phyloP scores from a whole-genome alignment of 2,329 filamentous ascomycete species.

The Verticillium nonalfalfae region DNA sequence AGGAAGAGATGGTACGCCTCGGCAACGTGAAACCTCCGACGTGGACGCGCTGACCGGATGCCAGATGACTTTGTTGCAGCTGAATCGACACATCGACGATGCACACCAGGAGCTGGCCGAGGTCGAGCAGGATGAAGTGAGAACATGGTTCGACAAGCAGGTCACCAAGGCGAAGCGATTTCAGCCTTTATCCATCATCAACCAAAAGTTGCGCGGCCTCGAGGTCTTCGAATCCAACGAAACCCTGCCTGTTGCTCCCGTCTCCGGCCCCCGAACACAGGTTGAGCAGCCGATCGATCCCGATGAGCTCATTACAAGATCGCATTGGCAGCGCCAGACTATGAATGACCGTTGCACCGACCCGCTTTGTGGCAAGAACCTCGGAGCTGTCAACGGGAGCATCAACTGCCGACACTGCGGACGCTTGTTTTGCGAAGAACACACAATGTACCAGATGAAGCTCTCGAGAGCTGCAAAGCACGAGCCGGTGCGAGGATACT shows the following conservation, averaged over 20 bases:
- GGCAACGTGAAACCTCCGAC: neutral
- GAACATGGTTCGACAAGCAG: slow-evolving; percentile 94
- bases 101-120: slow-evolving; percentile 84
- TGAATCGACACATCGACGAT: slow-evolving; percentile 81
- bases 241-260: slow-evolving; percentile 31
- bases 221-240: slow-evolving; percentile 95
- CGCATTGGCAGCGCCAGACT: slow-evolving; percentile 80
- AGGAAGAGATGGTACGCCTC: slow-evolving; percentile 81
- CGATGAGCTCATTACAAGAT: slow-evolving; percentile 80
- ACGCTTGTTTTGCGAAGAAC: slow-evolving; percentile 89
- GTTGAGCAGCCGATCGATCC: slow-evolving; percentile 56
- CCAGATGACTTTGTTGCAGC: slow-evolving; percentile 82
- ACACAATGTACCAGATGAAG: slow-evolving; percentile 99
- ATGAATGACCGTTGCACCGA: slow-evolving; percentile 79
- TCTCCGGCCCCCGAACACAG: slow-evolving; percentile 26
- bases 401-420: slow-evolving; percentile 95
- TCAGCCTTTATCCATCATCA: slow-evolving; percentile 83
- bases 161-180: slow-evolving; percentile 91
- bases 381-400: slow-evolving; percentile 74
- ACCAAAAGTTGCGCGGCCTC: slow-evolving; percentile 87
- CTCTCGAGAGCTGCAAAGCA: slow-evolving; percentile 82
- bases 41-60: slow-evolving; percentile 8
- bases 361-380: slow-evolving; percentile 71
- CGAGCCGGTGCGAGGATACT: slow-evolving; percentile 83
- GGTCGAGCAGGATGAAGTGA: slow-evolving; percentile 86